Conservation (phyloP, 148 eudicot genomes). For the Silene uniflora region DNA sequence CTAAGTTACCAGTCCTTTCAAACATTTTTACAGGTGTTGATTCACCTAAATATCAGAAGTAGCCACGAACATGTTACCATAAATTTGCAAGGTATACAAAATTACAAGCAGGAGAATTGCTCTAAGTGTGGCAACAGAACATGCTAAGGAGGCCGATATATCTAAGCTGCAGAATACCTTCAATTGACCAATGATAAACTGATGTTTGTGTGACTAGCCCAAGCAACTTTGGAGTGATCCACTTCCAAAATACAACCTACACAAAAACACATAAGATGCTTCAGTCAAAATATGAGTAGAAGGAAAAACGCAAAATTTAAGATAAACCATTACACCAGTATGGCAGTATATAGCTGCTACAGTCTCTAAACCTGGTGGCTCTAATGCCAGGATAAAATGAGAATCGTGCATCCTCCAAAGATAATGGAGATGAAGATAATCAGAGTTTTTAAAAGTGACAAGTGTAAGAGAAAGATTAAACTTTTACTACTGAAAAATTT, state of each 20-base stretch:
- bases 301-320: not conserved
- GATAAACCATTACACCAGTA: not conserved
- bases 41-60: conserved; percentile 46
- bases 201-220: conserved; percentile 91
- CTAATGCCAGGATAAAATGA: not conserved
- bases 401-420: not conserved
- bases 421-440: not conserved
- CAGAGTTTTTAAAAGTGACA: not conserved
- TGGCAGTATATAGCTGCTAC: not conserved
- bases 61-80: conserved; percentile 12
- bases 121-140: conserved; percentile 4
- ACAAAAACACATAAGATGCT: conserved; percentile 6
- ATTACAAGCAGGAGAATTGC: conserved; percentile 6
- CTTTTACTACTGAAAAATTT: not conserved
- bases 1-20: conserved; percentile 74
- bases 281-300: conserved; percentile 11
- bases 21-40: conserved; percentile 74
- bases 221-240: conserved; percentile 82
- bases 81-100: not conserved
- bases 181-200: conserved; percentile 98
- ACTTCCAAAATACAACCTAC: conserved; percentile 96
- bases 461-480: not conserved
- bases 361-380: not conserved
- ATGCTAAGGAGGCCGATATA: conserved; percentile 8
- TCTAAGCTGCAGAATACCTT: conserved; percentile 40